Evolutionary conservation across 2,329 filamentous ascomycete species (phyloP).

Genomic region (Cercospora sp.): DNA sequence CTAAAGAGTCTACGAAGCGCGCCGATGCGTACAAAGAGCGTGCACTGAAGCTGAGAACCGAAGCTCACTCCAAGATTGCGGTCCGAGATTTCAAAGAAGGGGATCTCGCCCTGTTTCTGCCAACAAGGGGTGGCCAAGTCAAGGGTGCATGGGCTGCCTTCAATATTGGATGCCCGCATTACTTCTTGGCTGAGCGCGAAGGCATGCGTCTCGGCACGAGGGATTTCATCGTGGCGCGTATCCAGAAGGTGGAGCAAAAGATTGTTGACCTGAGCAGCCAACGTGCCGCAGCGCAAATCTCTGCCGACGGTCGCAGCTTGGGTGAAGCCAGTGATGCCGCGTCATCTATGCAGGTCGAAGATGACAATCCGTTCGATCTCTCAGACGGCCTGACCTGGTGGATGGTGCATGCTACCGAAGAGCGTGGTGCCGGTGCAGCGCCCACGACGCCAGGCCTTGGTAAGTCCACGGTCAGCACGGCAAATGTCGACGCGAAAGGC

Average conservation of each 20-base stretch:
- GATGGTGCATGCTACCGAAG: conserved; percentile 87
- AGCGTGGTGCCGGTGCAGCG: conserved; percentile 70
- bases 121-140: conserved; percentile 82
- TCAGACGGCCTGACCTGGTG: conserved; percentile 97
- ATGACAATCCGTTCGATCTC: conserved; percentile 95
- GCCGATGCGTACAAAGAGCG: conserved; percentile 72
- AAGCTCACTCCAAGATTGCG: conserved; percentile 93
- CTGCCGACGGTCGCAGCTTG: conserved; percentile 46
- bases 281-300: conserved; percentile 49
- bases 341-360: conserved; percentile 59
- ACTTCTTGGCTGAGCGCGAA: conserved; percentile 93
- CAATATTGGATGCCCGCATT: conserved; percentile 95
- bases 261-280: conserved; percentile 77
- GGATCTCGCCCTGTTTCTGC: conserved; percentile 89
- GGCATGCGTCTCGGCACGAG: conserved; percentile 77
- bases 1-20: conserved; percentile 55
- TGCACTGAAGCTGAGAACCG: conserved; percentile 74
- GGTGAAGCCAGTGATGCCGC: conserved; percentile 55
- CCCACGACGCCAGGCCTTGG: conserved; percentile 90
- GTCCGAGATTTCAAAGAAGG: conserved; percentile 96
- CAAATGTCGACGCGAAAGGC: conserved; percentile 82
- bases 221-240: conserved; percentile 96
- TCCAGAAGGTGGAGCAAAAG: conserved; percentile 85
- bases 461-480: conserved; percentile 87
- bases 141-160: conserved; percentile 97